A percentile compares a stretch with the other conserved stretches of the same genome.
Evolutionary conservation across 108 stramenopile species (phyloP).

Genomic region (Bacterosira constricta): DNA sequence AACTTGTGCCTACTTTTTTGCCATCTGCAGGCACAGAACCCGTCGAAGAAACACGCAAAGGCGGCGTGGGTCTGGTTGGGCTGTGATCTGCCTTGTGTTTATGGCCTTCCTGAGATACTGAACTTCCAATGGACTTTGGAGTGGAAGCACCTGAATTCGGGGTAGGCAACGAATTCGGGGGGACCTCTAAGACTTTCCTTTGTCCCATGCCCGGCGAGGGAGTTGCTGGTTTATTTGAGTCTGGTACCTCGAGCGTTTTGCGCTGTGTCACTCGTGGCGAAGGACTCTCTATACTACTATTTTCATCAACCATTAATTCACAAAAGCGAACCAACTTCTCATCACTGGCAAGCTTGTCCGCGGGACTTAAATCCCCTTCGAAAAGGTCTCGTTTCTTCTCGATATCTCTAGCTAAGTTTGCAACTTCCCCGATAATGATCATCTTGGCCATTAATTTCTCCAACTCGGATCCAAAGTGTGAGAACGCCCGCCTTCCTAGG

Average conservation of each 20-base stretch:
- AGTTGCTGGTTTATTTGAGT: neutral
- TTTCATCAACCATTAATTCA: slow-evolving; percentile 19
- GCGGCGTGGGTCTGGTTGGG: neutral
- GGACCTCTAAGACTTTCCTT: too few relatives aligned
- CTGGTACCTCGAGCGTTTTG: slow-evolving; percentile 4
- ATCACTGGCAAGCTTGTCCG: neutral
- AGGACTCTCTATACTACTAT: slow-evolving; percentile 1
- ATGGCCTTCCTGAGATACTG: too few relatives aligned
- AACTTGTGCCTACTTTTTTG: too few relatives aligned
- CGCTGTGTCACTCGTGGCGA: slow-evolving; percentile 1
- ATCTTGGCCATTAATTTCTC: slow-evolving; percentile 69
- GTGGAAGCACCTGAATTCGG: neutral
- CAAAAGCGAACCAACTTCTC: slow-evolving; percentile 35
- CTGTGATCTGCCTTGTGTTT: neutral
- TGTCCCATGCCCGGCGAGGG: too few relatives aligned
- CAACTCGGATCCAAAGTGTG: slow-evolving; percentile 56
- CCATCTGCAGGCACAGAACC: too few relatives aligned
- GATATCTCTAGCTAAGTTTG: slow-evolving; percentile 45
- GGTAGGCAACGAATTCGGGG: neutral
- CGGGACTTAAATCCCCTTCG: neutral
- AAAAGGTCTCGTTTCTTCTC: slow-evolving; percentile 21
- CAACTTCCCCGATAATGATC: slow-evolving; percentile 65
- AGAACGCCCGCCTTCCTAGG: slow-evolving; percentile 59
- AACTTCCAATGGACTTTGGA: neutral
- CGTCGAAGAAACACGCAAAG: too few relatives aligned